Base-by-base conservation (phyloP, 257 asterid genomes). In the Cinchona pubescens region DNA sequence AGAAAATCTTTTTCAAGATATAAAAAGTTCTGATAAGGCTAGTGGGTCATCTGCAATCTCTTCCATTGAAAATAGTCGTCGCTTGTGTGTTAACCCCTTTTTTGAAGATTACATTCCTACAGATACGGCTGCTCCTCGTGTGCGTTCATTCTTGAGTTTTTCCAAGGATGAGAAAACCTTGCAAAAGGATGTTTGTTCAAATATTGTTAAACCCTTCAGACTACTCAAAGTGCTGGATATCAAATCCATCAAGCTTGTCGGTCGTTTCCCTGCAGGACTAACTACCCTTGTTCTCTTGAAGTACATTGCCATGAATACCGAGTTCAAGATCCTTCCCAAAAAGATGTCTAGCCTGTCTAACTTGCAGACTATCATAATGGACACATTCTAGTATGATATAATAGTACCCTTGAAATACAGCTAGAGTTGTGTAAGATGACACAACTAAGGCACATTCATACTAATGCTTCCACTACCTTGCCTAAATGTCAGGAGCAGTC, bases 371-470 rank as follows among this genome's bases (percentile, higher is more conserved):
- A 38, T 86, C 0, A 71, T 84, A 19, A 48, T 86, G 13, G 69
- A 82, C 16, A 82, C 89, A 2, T 35, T 53, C 14, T 67, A 69
- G n/a, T n/a, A n/a, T n/a, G n/a, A n/a, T n/a, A n/a, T n/a, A n/a
- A n/a, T 0, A 77, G 45, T 11, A 56, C 59, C 25, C 58, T 86
- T 42, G 61, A 72, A 0, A 38, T 86, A 46, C 56, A 75, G 30
- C 85, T 81, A 0, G 78, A 84, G 25, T 49, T 86, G 5, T 84
- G 87, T 85, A 79, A 10, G 18, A 78, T 87, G 90, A 15, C 61
- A 18, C 79, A 78, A 30, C 67, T 87, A 27, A 84, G 90, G 81
- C 81, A 84, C 72, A 23, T 88, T 2, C 78, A 66, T 76, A 83
- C 89, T 0, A 86, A 83, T 67, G 83, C 87, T 1, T 37, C 85